phyloP scores from a whole-genome alignment of 2,329 filamentous ascomycete species.

The Aplosporella prunicola region DNA sequence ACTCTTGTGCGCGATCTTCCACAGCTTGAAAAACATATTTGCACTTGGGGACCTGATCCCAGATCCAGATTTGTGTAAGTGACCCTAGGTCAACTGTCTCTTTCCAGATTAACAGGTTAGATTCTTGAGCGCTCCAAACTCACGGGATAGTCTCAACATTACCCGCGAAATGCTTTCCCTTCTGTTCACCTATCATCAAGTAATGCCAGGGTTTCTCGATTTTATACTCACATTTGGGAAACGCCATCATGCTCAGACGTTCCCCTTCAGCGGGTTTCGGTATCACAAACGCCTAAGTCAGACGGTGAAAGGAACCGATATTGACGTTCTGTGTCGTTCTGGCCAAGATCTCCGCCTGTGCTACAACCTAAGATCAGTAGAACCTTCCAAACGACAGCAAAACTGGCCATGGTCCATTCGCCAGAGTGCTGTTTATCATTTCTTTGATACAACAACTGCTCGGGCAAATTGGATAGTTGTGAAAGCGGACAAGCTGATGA shows the following conservation, averaged over 20 bases:
- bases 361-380: conserved; percentile 33
- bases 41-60: background rate
- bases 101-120: conserved; percentile 8
- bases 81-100: too few species aligned
- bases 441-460: conserved; percentile 28
- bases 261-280: conserved; percentile 29
- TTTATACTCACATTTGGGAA: conserved; percentile 31
- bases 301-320: conserved; percentile 7
- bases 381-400: conserved; percentile 14
- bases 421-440: conserved; percentile 30
- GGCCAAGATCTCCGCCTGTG: conserved; percentile 29
- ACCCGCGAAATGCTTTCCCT: conserved; percentile 15
- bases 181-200: conserved; percentile 23
- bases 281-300: conserved; percentile 18
- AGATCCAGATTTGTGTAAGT: background rate
- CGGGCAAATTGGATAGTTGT: conserved; percentile 28
- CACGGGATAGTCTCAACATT: conserved; percentile 15
- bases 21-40: background rate
- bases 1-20: background rate
- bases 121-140: conserved; percentile 15
- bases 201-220: conserved; percentile 27
- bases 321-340: conserved; percentile 27
- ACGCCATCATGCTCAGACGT: conserved; percentile 23
- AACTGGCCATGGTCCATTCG: conserved; percentile 28
- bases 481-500: conserved; percentile 29